Evolutionary conservation across 1,284 basidiomycete species (phyloP).

Genomic region (Fomitopsis betulina): DNA sequence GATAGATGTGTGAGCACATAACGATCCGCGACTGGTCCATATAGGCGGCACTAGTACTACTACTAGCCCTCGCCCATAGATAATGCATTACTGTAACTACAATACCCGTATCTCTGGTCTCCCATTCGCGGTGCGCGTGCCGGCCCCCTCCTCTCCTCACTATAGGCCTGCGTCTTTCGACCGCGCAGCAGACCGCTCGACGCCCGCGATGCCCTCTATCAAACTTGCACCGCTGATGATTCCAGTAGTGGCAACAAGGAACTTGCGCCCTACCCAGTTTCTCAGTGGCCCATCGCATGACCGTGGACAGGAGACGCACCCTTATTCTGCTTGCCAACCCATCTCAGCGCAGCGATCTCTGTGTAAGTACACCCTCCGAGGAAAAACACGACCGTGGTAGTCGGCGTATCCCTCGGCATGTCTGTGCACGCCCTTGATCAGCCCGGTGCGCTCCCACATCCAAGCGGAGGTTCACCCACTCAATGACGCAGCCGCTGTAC

Average conservation of each 20-base stretch:
- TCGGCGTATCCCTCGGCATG: slow-evolving; percentile 46
- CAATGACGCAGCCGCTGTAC: slow-evolving; percentile 32
- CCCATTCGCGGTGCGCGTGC: background rate
- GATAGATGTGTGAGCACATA: background rate
- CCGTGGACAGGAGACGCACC: slow-evolving; percentile 38
- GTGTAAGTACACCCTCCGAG: slow-evolving; percentile 98
- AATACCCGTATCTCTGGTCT: background rate
- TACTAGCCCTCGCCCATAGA: background rate
- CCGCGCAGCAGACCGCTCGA: slow-evolving; percentile 25
- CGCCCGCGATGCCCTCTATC: slow-evolving; percentile 61
- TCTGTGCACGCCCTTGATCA: slow-evolving; percentile 28
- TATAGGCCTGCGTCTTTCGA: slow-evolving; percentile 31
- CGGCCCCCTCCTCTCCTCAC: background rate
- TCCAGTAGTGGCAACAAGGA: slow-evolving; percentile 86
- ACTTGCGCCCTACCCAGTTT: slow-evolving; percentile 59
- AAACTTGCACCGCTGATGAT: slow-evolving; percentile 77
- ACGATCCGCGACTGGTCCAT: slow-evolving; percentile 5
- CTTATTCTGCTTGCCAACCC: slow-evolving; percentile 80
- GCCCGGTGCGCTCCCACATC: background rate
- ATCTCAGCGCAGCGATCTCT: slow-evolving; percentile 91
- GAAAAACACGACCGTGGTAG: slow-evolving; percentile 94
- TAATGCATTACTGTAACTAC: background rate
- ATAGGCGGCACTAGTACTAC: background rate
- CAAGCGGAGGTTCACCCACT: slow-evolving; percentile 34
- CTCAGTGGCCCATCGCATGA: background rate